Evolutionary conservation across 768 basidiomycete species (phyloP), one percentile per base, ranked within the genome.

Genomic region (Tricholoma matsutake): DNA sequence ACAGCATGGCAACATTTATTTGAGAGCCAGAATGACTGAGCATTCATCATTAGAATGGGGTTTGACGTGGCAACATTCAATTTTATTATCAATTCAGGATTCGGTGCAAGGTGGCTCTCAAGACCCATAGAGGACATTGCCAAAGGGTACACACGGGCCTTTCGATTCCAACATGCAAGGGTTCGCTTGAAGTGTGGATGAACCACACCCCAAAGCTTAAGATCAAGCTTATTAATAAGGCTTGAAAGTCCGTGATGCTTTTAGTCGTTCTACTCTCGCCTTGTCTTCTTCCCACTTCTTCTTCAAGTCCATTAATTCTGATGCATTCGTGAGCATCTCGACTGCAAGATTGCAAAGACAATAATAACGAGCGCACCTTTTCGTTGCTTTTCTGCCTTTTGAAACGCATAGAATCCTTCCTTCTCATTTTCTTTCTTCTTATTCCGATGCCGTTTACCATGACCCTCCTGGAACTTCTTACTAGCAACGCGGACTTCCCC

Each of bases 281-380:
- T 92, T 94, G 82, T 96, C 94, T 66, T 86, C 85, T 68, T 95
- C 92, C 83, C 94, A 96, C 68, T 85, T 88, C 67, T 79, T 82
- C 70, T 91, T 91, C 81, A 80, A 83, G 80, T 72, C 90, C 85
- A 79, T 86, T 78, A 81, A 79, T 78, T 76, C 93, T 94, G 61
- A 16, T n/a, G 25, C 54, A 64, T 34, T 54, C 51, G 18, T 63
- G 34, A 51, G 63, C 14, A 25, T 28, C 25, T 54, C 14, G 54
- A 6, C 57, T 53, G 14, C 57, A 53, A 64, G 32, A 45, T 47
- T 1, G n/a, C 39, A 28, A 55, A 51, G 8, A 28, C 32, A 37
- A 31, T 64, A 53, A 4, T 37, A 64, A 68, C 59, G 57, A 31
- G 65, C 77, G 58, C 66, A 95, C 94, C 87, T 73, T 88, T 83